Evolutionary conservation across 345 rosid species (phyloP).

Genomic region (Geranium rotundifolium): DNA sequence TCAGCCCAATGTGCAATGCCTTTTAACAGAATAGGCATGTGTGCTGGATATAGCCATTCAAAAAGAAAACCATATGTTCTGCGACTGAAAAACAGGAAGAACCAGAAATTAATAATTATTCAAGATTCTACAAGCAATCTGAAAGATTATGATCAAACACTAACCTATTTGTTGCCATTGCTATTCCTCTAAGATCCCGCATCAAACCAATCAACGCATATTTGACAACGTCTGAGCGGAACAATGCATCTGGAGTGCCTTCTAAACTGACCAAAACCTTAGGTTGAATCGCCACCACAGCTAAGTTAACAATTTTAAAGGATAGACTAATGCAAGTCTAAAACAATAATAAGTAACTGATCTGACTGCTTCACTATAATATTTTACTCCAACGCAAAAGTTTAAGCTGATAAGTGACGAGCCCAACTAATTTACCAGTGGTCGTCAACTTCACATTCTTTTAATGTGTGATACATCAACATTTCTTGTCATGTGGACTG

Average conservation of each 20-base stretch:
- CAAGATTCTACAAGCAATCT: not conserved
- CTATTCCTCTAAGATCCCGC: conserved; percentile 97
- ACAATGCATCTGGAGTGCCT: conserved; percentile 73
- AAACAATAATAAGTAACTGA: not conserved
- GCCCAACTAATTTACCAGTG: no score
- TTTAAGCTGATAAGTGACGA: no score
- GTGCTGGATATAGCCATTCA: conserved; percentile 96
- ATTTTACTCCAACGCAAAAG: no score
- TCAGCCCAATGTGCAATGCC: conserved; percentile 88
- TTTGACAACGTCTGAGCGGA: conserved; percentile 86
- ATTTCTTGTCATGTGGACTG: no score
- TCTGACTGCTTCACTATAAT: not conserved
- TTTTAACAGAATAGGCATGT: conserved; percentile 88
- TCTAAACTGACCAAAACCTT: conserved; percentile 80
- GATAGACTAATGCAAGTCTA: not conserved
- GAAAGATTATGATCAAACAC: not conserved
- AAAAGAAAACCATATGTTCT: conserved; percentile 86
- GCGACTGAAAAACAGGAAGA: conserved; percentile 49
- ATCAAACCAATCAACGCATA: conserved; percentile 82
- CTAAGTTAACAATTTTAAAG: no score
- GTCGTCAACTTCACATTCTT: no score
- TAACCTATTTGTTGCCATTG: conserved; percentile 94
- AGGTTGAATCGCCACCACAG: not conserved
- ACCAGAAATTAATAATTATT: not conserved
- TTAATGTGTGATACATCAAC: no score